Evolutionary conservation across 192 early-diverging fungal genomes (phyloP), one percentile per base, ranked within the genome.

Genomic region (Spizellomyces sp.): DNA sequence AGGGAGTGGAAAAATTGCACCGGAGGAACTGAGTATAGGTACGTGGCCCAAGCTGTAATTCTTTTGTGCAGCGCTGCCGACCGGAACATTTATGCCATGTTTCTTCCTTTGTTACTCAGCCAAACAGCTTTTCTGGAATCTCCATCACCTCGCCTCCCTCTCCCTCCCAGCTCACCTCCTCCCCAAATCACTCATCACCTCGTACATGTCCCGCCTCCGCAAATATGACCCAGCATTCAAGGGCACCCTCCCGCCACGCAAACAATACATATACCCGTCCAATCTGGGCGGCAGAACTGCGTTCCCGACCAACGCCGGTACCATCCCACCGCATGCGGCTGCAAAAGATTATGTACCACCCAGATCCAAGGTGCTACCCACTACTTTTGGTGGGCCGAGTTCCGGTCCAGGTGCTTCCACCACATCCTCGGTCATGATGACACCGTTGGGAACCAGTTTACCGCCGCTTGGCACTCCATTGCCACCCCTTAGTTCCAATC

Each of bases 141-240:
- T 71, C 7, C 10, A 27, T 17, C 19, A 43, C 5, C 70, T 71
- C 50, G 14, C 43, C 62, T 15, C 43, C 48, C n/a, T 15, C 62
- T 17, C 50, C 45, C 9, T 62, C 6, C 61, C 70, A 50, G 12
- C 17, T 57, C 48, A 14, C 5, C 19, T 57, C 7, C n/a, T 71
- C 50, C 12, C 62, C 7, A 12, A 47, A 1, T 17, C 15, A 9
- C 36, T 41, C 15, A 48, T 21, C 60, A 8, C 21, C 4, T 15
- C 47, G 22, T n/a, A 14, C 43, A 64, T 63, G 62, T 5, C 41
- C 45, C 12, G 9, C 4, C 48, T 71, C 10, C 60, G 45, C 61
- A 15, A 15, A 22, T 63, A 71, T 60, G 70, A 63, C 48, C 61
- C 70, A n/a, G 61, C 45, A 9, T 71, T 54, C 70, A 61, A 41